Evolutionary conservation across 208 protist species (phyloP).

Genomic region (Trypanosoma boissoni): DNA sequence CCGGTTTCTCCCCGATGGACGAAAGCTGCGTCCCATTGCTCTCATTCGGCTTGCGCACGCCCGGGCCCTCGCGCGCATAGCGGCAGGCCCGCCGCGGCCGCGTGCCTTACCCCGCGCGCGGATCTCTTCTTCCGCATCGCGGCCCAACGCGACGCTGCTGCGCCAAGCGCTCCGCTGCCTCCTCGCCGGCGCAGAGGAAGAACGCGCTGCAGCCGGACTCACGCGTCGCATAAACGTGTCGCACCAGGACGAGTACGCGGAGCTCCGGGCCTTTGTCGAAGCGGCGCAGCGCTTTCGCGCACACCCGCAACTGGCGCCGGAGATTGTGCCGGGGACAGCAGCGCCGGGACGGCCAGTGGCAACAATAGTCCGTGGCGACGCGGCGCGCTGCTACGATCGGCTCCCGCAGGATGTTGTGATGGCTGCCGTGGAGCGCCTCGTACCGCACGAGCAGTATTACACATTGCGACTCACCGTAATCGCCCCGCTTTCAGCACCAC

Average conservation of each 20-base stretch:
- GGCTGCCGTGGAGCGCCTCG: conserved; percentile 28
- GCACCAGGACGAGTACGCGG: conserved; percentile 56
- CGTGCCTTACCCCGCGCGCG: conserved; percentile 2
- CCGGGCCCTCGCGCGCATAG: conserved; percentile 15
- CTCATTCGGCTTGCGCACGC: conserved; percentile 24
- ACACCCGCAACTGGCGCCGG: background rate
- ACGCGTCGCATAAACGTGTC: conserved; percentile 38
- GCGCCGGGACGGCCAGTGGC: background rate
- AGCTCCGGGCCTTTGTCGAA: conserved; percentile 61
- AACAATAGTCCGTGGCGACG: conserved; percentile 54
- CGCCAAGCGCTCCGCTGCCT: conserved; percentile 51
- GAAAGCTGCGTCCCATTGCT: conserved; percentile 77
- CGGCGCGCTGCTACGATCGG: conserved; percentile 63
- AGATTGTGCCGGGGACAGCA: conserved; percentile 10
- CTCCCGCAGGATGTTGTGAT: conserved; percentile 57
- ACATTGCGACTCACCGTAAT: conserved; percentile 28
- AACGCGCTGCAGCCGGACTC: conserved; percentile 25
- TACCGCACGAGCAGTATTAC: conserved; percentile 50
- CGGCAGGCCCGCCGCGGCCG: conserved; percentile 2
- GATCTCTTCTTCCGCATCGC: conserved; percentile 3
- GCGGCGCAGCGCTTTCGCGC: conserved; percentile 12
- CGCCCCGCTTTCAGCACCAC: conserved; percentile 4
- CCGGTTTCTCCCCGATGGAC: conserved; percentile 49
- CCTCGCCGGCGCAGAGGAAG: conserved; percentile 39
- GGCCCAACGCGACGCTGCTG: conserved; percentile 27